Evolutionary conservation across 768 basidiomycete species (phyloP), one percentile per base, ranked within the genome.

Genomic region (Naematelia encephala): DNA sequence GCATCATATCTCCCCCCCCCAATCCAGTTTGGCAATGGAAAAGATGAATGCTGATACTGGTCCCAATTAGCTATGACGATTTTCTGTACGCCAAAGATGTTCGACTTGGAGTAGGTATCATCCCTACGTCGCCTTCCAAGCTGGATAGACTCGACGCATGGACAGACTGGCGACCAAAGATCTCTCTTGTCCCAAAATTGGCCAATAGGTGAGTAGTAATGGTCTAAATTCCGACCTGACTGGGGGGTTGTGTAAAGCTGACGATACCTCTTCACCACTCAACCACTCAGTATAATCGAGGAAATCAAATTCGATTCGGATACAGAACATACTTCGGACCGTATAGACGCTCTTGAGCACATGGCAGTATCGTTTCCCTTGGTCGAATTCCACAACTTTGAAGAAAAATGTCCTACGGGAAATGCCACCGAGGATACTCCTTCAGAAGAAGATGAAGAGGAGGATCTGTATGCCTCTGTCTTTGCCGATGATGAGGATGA

Each of bases 31-130:
- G n/a, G n/a, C n/a, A n/a, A n/a, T n/a, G n/a, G n/a, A n/a, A n/a
- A n/a, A n/a, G n/a, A n/a, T n/a, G n/a, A n/a, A n/a, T n/a, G n/a
- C n/a, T n/a, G n/a, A n/a, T n/a, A n/a, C n/a, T n/a, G n/a, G n/a
- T n/a, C n/a, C n/a, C 22, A 45, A 22, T n/a, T 29, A 66, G 64
- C 54, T 59, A 62, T 47, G 64, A 66, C 47, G 23, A 57, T n/a
- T 28, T n/a, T 22, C n/a, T 62, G 2, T 62, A 56, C n/a, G 5
- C 30, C 4, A 28, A 16, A 3, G 61, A 66, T 25, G 57, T 66
- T 2, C n/a, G 64, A 29, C 44, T 22, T 0, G 57, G 56, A 13
- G 45, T 66, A 13, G 47, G 26, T 1, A 12, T 66, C 4, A 45
- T 66, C 14, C 64, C 64, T 3, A 30, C n/a, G 1, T 22, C 13